These are phyloP conservation scores for Monosporascus sp. DNA, from an alignment of 2,329 filamentous ascomycete genomes.

Conservation along the genomic window DNA sequence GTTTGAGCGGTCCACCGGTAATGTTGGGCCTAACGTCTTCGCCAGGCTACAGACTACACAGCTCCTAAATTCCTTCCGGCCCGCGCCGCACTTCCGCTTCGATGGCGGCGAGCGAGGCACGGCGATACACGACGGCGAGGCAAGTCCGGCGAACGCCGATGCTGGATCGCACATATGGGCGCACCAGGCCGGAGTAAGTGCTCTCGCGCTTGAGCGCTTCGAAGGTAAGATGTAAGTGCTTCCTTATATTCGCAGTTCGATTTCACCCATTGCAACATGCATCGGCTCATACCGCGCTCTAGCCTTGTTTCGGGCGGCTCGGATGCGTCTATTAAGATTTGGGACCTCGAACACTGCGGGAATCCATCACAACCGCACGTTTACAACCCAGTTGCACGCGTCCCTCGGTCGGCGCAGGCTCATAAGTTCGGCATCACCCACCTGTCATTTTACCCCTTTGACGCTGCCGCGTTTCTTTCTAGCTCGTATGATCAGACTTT, in stretches of 20 bases:
- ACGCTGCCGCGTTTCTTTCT: constrained; percentile 69
- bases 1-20: constrained; percentile 70
- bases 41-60: constrained; percentile 60
- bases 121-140: constrained; percentile 21
- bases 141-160: constrained; percentile 18
- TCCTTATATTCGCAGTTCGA: not conserved
- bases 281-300: not conserved
- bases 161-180: constrained; percentile 48
- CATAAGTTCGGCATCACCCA: constrained; percentile 72
- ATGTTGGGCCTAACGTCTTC: constrained; percentile 57
- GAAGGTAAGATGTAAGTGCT: constrained; percentile 65
- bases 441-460: constrained; percentile 73
- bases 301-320: constrained; percentile 81
- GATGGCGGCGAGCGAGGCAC: constrained; percentile 50
- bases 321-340: constrained; percentile 78
- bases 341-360: constrained; percentile 68
- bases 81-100: constrained; percentile 64
- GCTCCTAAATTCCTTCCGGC: constrained; percentile 64
- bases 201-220: constrained; percentile 74
- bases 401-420: constrained; percentile 38
- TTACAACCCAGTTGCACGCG: constrained; percentile 50
- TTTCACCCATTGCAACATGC: not conserved
- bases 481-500: constrained; percentile 73
- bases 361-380: constrained; percentile 40
- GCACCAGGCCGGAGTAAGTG: constrained; percentile 74